Evolutionary conservation across 192 early-diverging fungal genomes (phyloP), one percentile per base, ranked within the genome.

Genomic region (Coemansia furcata): DNA sequence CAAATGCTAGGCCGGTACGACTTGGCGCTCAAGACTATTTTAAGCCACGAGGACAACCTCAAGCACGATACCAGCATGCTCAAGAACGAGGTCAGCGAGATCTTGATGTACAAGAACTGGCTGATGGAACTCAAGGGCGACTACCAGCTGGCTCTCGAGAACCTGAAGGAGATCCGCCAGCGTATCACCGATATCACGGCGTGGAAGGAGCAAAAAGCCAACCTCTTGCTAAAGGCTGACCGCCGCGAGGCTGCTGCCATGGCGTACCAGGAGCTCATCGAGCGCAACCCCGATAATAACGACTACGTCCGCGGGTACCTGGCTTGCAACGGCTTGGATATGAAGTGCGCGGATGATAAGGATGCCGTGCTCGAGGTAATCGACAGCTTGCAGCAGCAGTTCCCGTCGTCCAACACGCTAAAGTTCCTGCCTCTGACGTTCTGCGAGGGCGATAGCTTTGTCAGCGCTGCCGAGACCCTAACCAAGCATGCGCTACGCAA

Each of bases 91-190:
- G 84, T 87, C 67, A 91, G 89, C 57, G 95, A 99, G 76, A 72
- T 96, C 62, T 60, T 89, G 23, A 69, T 99, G 82, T 99, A 95
- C 84, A 89, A 92, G 73, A 94, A 92, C 83, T 84, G 82, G 73
- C 65, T 99, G 21, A 73, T 95, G 36, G 93, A 98, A 78, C 93
- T 94, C 68, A 85, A 68, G 7, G 95, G 95, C 10, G 89, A 97
- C 52, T 82, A 84, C 54, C 69, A 93, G 65, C 73, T 59, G 17
- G 95, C 95, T 8, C 76, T 96, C 43, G 90, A 91, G 8, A 84
- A 93, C 71, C 76, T 99, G 49, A 87, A 89, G 10, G 79, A 85
- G 35, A 91, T 95, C 65, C 87, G 91, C 65, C 62, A 73, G 38
- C 85, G 89, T 21, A 86, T 97, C 38, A 82, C 88, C 37, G 97